Conservation (phyloP, 1,284 basidiomycete genomes). For the Trichosporon sp. region DNA sequence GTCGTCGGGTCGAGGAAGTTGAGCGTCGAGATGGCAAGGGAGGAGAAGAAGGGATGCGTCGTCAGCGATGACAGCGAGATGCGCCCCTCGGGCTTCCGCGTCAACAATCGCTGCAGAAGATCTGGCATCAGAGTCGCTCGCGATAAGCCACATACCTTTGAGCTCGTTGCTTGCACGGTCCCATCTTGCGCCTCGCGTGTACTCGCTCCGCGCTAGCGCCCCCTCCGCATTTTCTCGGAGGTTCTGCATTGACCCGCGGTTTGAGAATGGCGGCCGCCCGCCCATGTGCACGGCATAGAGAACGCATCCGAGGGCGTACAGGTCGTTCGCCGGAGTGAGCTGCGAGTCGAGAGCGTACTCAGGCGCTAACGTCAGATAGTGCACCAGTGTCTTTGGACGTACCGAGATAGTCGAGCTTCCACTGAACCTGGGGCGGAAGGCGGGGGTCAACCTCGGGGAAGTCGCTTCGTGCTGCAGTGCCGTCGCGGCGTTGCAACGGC, state of each 20-base stretch:
- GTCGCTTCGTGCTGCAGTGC: conserved; percentile 66
- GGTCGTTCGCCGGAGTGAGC: conserved; percentile 78
- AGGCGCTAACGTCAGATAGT: conserved; percentile 59
- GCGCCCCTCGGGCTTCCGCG: conserved; percentile 65
- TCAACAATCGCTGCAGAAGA: conserved; percentile 70
- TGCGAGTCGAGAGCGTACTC: conserved; percentile 91
- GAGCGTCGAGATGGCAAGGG: conserved; percentile 91
- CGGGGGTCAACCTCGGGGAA: conserved; percentile 82
- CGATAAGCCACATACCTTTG: conserved; percentile 28
- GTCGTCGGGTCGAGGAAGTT: conserved; percentile 94
- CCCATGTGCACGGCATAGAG: conserved; percentile 86
- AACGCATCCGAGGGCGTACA: conserved; percentile 89
- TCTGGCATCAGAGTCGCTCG: conserved; percentile 50
- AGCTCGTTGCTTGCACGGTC: conserved; percentile 40
- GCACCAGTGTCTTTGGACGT: conserved; percentile 23
- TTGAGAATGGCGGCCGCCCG: conserved; percentile 80
- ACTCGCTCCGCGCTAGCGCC: conserved; percentile 44
- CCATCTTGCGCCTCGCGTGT: conserved; percentile 40
- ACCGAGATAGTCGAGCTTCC: conserved; percentile 94
- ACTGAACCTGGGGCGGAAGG: conserved; percentile 74
- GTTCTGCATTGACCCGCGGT: conserved; percentile 72
- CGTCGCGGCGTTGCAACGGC: conserved; percentile 64
- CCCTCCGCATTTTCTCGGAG: conserved; percentile 71
- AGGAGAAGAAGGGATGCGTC: conserved; percentile 85
- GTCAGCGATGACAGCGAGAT: conserved; percentile 74